Percentiles rank a stretch among this genome's conserved stretches.
These are phyloP conservation scores for Xylariaceae sp. DNA, from an alignment of 2,329 filamentous ascomycete species.

Conservation along the genomic window DNA sequence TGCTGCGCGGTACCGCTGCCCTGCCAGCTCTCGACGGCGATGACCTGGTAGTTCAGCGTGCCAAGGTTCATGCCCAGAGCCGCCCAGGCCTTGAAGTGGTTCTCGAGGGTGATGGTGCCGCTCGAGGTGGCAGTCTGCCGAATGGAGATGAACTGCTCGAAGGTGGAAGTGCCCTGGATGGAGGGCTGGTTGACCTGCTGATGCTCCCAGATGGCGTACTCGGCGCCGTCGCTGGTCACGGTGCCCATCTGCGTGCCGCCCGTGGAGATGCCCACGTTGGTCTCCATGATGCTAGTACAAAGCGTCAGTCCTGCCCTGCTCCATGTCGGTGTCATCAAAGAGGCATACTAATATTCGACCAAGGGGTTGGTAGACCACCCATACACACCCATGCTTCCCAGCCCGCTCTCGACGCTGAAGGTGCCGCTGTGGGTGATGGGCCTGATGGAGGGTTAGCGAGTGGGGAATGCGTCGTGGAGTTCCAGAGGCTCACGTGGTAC, in stretches of 20 bases:
- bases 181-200: constrained; percentile 30
- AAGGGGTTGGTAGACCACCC: constrained; percentile 31
- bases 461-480: no score
- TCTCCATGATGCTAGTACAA: constrained; percentile 32
- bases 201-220: constrained; percentile 26
- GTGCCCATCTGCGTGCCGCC: constrained; percentile 23
- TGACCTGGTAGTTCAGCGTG: constrained; percentile 22
- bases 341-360: constrained; percentile 29
- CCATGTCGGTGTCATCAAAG: no score
- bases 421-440: constrained; percentile 5
- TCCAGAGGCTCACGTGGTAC: no score
- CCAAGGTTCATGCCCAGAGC: constrained; percentile 17
- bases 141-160: constrained; percentile 43
- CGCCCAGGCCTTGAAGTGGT: constrained; percentile 23
- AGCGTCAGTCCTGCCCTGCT: no score
- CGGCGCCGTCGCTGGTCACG: constrained; percentile 24
- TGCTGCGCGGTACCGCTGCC: not conserved
- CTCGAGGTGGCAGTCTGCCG: constrained; percentile 34
- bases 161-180: constrained; percentile 38
- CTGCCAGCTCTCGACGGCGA: constrained; percentile 8
- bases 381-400: constrained; percentile 23
- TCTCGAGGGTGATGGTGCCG: constrained; percentile 16
- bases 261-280: not conserved
- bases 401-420: constrained; percentile 9
- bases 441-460: not conserved